phyloP scores from a whole-genome alignment of 1,139 yeast species.

The Geotrichum candidum region DNA sequence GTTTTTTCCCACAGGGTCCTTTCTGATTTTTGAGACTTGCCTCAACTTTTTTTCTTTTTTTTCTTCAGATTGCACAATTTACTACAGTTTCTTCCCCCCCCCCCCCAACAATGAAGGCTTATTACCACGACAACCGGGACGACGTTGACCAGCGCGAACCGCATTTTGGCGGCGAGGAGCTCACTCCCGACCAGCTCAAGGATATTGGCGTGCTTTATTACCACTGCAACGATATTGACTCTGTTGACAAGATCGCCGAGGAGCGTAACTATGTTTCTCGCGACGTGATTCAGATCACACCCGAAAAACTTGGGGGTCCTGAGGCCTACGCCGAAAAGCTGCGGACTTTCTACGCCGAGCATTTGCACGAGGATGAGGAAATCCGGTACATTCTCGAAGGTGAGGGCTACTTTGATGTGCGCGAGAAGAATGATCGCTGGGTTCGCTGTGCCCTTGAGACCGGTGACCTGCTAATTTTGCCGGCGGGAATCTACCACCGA shows the following conservation, averaged over 20 bases:
- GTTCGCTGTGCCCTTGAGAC: slow-evolving; percentile 59
- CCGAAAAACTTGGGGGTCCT: slow-evolving; percentile 59
- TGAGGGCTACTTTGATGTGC: slow-evolving; percentile 85
- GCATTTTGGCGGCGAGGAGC: slow-evolving; percentile 64
- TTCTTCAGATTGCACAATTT: not conserved
- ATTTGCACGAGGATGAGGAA: slow-evolving; percentile 95
- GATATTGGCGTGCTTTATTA: slow-evolving; percentile 67
- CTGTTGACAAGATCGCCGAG: slow-evolving; percentile 60
- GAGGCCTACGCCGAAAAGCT: slow-evolving; percentile 61
- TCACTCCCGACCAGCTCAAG: slow-evolving; percentile 45
- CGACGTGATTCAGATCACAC: slow-evolving; percentile 61
- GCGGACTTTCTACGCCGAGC: slow-evolving; percentile 72
- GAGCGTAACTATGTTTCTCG: slow-evolving; percentile 74
- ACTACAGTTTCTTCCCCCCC: not conserved
- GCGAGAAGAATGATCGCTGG: slow-evolving; percentile 68
- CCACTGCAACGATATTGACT: slow-evolving; percentile 46
- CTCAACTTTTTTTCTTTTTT: not conserved
- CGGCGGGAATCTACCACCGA: slow-evolving; percentile 91
- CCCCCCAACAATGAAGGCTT: slow-evolving; percentile 42
- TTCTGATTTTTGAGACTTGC: not conserved
- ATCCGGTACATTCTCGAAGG: slow-evolving; percentile 87
- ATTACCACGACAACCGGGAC: slow-evolving; percentile 65
- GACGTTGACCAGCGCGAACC: slow-evolving; percentile 58
- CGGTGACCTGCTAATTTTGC: slow-evolving; percentile 57
- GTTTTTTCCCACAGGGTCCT: not conserved